phyloP scores from a whole-genome alignment of 257 asterid genomes.

The Ophiorrhiza pumila region DNA sequence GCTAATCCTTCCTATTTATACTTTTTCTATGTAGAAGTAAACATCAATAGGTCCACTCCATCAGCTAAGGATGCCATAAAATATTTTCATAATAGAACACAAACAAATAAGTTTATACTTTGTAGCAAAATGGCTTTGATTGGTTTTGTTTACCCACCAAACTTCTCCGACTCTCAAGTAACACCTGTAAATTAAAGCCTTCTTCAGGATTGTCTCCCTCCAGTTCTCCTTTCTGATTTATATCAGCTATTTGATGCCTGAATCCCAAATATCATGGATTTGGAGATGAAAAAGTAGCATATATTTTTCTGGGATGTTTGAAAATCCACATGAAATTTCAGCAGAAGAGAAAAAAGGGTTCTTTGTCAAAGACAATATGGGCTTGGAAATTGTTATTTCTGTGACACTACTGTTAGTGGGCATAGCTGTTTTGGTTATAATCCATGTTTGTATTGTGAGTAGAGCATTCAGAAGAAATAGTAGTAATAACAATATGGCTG shows the following conservation, averaged over 20 bases:
- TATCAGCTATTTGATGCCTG: not conserved
- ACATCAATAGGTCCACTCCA: not conserved
- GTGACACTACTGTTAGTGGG: conserved; percentile 41
- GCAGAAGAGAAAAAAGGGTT: not conserved
- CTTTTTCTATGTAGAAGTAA: not conserved
- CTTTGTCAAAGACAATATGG: conserved; percentile 20
- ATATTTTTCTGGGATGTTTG: not conserved
- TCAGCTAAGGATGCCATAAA: not conserved
- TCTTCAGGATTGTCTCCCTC: not conserved
- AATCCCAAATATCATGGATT: not conserved
- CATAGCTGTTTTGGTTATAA: conserved; percentile 33
- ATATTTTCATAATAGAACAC: not conserved
- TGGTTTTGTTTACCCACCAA: not conserved
- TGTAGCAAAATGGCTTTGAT: not conserved
- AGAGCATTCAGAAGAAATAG: conserved; percentile 40
- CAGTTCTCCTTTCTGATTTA: not conserved
- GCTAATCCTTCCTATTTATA: too few species aligned
- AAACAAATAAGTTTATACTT: not conserved
- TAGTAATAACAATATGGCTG: not conserved
- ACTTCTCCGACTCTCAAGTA: not conserved
- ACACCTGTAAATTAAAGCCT: not conserved
- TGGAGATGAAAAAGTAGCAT: not conserved
- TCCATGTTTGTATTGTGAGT: conserved; percentile 61
- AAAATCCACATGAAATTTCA: not conserved
- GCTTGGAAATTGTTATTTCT: conserved; percentile 44